Percentiles rank a stretch among this genome's conserved stretches.
Evolutionary conservation across 2,329 filamentous ascomycete genomes (phyloP).

Genomic region (Biscogniauxia mediterranea): DNA sequence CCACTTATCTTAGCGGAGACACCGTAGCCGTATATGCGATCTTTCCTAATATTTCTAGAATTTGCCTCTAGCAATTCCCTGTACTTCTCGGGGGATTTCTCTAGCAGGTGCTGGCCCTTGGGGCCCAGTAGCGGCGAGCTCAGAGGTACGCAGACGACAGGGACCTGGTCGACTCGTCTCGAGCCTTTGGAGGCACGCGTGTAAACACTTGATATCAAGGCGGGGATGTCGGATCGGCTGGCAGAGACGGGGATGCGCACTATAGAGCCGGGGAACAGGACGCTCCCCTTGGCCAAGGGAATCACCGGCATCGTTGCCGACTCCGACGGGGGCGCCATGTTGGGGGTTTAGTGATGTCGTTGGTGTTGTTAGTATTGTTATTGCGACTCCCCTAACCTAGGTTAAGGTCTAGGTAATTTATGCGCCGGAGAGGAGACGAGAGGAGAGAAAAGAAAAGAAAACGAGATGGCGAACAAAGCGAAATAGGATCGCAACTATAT

Average conservation of each 20-base stretch:
- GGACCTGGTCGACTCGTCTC: constrained; percentile 64
- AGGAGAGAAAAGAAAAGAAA: not conserved
- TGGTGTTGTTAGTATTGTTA: too few relatives aligned
- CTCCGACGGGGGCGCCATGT: constrained; percentile 33
- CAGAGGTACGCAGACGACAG: constrained; percentile 85
- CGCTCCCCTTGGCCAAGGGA: constrained; percentile 74
- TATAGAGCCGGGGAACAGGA: constrained; percentile 82
- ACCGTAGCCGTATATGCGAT: constrained; percentile 79
- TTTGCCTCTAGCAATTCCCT: constrained; percentile 50
- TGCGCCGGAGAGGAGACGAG: not conserved
- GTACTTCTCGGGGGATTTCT: constrained; percentile 57
- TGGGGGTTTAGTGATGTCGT: constrained; percentile 6
- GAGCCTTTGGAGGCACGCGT: constrained; percentile 69
- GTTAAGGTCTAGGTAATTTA: not conserved
- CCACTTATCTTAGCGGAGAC: constrained; percentile 77
- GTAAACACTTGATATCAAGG: constrained; percentile 82
- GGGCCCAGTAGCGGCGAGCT: constrained; percentile 70
- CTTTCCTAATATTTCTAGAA: constrained; percentile 58
- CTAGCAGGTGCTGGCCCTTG: constrained; percentile 74
- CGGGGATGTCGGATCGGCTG: constrained; percentile 81
- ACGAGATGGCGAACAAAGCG: not conserved
- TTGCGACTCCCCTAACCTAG: too few relatives aligned
- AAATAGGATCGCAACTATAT: not conserved
- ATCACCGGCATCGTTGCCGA: constrained; percentile 68
- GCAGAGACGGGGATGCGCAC: constrained; percentile 79